These are phyloP conservation scores for Mucor plumbeus DNA, from an alignment of 371 early-diverging fungal species.

Conservation along the genomic window DNA sequence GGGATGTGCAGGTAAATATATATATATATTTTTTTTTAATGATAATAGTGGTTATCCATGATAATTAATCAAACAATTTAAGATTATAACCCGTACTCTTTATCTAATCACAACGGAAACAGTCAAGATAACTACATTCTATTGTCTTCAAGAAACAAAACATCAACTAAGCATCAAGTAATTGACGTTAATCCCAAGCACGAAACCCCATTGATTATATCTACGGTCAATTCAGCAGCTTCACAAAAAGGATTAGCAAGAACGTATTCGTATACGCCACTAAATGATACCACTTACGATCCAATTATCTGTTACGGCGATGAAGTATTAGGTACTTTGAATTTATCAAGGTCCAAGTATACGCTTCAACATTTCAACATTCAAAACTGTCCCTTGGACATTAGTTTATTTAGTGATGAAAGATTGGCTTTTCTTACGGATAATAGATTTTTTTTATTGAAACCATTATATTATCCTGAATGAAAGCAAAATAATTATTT, in stretches of 20 bases:
- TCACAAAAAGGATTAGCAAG: background rate
- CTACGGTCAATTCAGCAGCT: background rate
- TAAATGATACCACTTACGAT: background rate
- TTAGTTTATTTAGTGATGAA: background rate
- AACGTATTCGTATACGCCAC: background rate
- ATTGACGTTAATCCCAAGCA: background rate
- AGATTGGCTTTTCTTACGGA: background rate
- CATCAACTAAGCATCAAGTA: background rate
- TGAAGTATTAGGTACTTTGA: background rate
- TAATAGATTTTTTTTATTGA: background rate
- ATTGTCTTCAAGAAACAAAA: background rate
- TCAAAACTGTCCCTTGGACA: background rate
- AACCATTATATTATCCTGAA: background rate
- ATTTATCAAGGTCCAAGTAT: background rate
- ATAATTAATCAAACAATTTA: background rate
- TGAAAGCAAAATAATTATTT: background rate
- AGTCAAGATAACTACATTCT: background rate
- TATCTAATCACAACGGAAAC: background rate
- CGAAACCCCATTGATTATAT: background rate
- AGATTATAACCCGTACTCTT: background rate
- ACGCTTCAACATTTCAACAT: constrained; percentile 1
- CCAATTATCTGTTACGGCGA: background rate
- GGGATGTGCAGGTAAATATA: background rate
- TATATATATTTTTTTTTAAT: background rate
- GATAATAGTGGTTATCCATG: too few species aligned